phyloP scores from a whole-genome alignment of 805 yeast species.

The Yarrowia yakushimensis region DNA sequence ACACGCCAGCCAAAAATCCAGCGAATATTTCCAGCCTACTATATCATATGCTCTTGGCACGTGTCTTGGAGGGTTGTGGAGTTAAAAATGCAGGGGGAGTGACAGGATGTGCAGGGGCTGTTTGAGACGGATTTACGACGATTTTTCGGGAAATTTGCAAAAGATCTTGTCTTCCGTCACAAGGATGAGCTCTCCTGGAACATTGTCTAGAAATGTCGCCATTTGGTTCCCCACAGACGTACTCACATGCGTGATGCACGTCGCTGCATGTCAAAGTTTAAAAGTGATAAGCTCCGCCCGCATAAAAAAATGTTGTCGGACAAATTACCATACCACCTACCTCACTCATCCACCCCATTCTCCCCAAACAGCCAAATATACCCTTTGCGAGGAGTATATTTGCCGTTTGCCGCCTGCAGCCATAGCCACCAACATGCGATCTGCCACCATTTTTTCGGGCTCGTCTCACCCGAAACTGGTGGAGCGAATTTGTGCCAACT shows the following conservation, averaged over 20 bases:
- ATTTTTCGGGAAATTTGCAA: too few species aligned
- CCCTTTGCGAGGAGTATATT: background rate
- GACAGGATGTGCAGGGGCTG: too few species aligned
- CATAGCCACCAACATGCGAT: conserved; percentile 21
- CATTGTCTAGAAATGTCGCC: too few species aligned
- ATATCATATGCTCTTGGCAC: too few species aligned
- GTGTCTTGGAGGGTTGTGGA: background rate
- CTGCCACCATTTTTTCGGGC: conserved; percentile 67
- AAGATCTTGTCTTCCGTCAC: too few species aligned
- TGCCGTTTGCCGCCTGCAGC: background rate
- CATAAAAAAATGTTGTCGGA: background rate
- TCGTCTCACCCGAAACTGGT: conserved; percentile 81
- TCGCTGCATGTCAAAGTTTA: background rate
- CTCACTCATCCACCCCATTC: background rate
- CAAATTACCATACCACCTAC: background rate
- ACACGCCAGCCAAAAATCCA: too few species aligned
- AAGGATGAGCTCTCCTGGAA: too few species aligned
- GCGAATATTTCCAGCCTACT: too few species aligned
- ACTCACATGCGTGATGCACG: too few species aligned
- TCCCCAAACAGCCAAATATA: background rate
- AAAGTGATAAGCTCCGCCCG: background rate
- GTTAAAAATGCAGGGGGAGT: too few species aligned
- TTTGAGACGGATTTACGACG: too few species aligned
- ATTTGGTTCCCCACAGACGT: too few species aligned
- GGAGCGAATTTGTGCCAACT: conserved; percentile 65